Conservation (phyloP, 495 filamentous ascomycete genomes). For the Xylaria grammica region DNA sequence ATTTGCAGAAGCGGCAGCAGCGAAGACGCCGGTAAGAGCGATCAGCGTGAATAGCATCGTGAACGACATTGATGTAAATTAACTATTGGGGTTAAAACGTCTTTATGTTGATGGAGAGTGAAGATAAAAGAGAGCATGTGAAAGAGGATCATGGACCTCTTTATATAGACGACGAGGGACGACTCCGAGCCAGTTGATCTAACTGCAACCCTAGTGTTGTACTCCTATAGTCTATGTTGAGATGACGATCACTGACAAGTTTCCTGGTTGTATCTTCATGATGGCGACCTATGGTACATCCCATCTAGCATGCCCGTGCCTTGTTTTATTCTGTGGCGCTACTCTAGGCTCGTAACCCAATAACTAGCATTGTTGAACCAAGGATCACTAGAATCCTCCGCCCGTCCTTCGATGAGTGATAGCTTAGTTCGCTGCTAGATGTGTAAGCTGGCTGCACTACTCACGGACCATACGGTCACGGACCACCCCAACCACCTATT, state of each 20-base stretch:
- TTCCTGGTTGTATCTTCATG: background rate
- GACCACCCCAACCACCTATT: too few species aligned
- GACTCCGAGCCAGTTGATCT: background rate
- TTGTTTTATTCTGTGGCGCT: conserved; percentile 7
- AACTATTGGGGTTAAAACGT: background rate
- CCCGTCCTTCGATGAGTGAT: background rate
- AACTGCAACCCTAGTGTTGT: background rate
- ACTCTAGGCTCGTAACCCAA: background rate
- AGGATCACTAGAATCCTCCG: background rate
- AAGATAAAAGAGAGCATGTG: background rate
- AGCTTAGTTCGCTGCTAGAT: background rate
- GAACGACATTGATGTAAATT: background rate
- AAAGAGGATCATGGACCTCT: background rate
- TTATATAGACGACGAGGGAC: conserved; percentile 17
- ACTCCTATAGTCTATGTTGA: background rate
- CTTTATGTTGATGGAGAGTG: background rate
- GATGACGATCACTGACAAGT: conserved; percentile 9
- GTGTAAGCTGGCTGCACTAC: too few species aligned
- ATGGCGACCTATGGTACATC: background rate
- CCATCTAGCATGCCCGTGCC: conserved; percentile 4
- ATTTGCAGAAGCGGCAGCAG: background rate
- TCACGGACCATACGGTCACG: too few species aligned
- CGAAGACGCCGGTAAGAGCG: background rate
- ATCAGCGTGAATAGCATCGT: conserved; percentile 14
- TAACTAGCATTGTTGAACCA: background rate